These are phyloP conservation scores for Podospora conica DNA, from an alignment of 495 filamentous ascomycete genomes.

Conservation along the genomic window DNA sequence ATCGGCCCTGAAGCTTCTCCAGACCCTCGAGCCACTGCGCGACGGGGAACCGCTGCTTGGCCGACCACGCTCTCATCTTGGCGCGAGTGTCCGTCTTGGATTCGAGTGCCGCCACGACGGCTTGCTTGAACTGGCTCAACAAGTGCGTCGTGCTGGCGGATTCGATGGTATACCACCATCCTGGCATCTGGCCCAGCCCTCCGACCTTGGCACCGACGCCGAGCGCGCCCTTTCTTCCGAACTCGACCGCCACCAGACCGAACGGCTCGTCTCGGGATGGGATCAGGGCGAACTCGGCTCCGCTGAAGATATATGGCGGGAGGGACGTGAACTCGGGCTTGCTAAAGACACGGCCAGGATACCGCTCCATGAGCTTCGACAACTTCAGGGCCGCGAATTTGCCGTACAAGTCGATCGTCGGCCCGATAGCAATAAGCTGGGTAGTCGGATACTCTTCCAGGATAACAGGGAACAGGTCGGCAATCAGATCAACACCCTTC, in stretches of 20 bases:
- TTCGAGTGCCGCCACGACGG: constrained; percentile 55
- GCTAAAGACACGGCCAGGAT: constrained; percentile 63
- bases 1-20: constrained; percentile 51
- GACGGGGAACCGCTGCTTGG: constrained; percentile 66
- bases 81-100: constrained; percentile 51
- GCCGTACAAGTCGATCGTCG: constrained; percentile 68
- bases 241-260: constrained; percentile 69
- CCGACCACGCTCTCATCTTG: constrained; percentile 63
- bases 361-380: constrained; percentile 61
- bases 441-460: constrained; percentile 56
- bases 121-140: constrained; percentile 61
- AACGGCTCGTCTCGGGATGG: constrained; percentile 72
- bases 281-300: constrained; percentile 69
- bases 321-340: constrained; percentile 68
- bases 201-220: constrained; percentile 52
- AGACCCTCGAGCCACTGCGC: constrained; percentile 56
- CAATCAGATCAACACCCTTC: constrained; percentile 69
- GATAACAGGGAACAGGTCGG: constrained; percentile 63
- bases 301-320: constrained; percentile 66
- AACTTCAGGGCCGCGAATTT: constrained; percentile 69
- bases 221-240: constrained; percentile 68
- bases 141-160: constrained; percentile 60
- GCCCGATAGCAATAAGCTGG: constrained; percentile 64
- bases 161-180: constrained; percentile 62
- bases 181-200: constrained; percentile 69